These are phyloP conservation scores for Boletus pseudo-olivaceus DNA, from an alignment of 768 basidiomycete genomes.

Conservation along the genomic window DNA sequence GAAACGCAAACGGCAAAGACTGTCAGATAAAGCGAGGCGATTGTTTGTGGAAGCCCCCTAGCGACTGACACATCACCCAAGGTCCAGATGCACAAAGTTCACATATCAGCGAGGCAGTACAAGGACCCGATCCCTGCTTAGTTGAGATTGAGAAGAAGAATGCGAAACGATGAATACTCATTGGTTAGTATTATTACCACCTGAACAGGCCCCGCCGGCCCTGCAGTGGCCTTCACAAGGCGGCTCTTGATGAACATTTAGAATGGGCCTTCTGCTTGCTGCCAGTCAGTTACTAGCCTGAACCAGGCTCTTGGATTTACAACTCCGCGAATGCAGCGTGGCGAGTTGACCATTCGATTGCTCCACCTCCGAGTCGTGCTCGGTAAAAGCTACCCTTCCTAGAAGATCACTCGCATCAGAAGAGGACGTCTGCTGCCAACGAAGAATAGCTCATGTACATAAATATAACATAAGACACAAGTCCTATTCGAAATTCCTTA, in stretches of 20 bases:
- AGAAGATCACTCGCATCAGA: background rate
- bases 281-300: background rate
- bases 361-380: conserved; percentile 2
- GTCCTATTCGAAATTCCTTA: background rate
- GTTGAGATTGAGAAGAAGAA: conserved; percentile 11
- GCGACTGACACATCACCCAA: conserved; percentile 21
- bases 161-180: conserved; percentile 6
- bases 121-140: conserved; percentile 15
- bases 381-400: background rate
- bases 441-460: conserved; percentile 14
- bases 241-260: conserved; percentile 1
- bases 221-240: conserved; percentile 6
- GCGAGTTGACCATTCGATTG: conserved; percentile 2
- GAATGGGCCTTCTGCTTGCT: background rate
- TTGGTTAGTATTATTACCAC: conserved; percentile 30
- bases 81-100: conserved; percentile 18
- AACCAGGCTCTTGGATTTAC: conserved; percentile 6
- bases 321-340: conserved; percentile 35
- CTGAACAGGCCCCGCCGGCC: conserved; percentile 1
- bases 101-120: conserved; percentile 28
- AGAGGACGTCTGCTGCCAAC: background rate
- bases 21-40: conserved; percentile 21
- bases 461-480: conserved; percentile 10
- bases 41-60: conserved; percentile 18
- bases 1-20: conserved; percentile 26